Evolutionary conservation across 1,284 basidiomycete species (phyloP), one percentile per base, ranked within the genome.

Genomic region (Melampsora larici-populina): DNA sequence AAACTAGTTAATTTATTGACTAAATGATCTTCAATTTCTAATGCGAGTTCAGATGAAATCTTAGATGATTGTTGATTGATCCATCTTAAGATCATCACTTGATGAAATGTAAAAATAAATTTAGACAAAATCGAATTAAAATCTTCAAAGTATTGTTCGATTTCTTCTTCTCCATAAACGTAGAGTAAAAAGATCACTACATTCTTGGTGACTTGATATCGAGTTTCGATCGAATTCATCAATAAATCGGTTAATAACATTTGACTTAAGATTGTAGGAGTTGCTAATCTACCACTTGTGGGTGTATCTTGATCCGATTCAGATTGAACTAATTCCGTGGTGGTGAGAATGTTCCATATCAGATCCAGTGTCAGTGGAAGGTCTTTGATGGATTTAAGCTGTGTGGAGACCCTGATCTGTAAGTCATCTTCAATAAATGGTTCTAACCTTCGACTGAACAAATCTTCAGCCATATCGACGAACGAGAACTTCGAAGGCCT

Each of bases 131-230:
- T 63, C 24, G 31, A n/a, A n/a, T 31, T 31, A 36, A 78, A 71
- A n/a, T 64, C 62, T 46, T 15, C 13, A 9, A 66, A 66, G 15
- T 49, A n/a, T 46, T 64, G 17, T 21, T 48, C 55, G 6, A 55
- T 15, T 24, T 29, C 33, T 31, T 63, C 58, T 36, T 81, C 72
- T 43, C 79, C 79, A 64, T 83, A 81, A 33, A 83, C 77, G 78
- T 83, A 84, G 17, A 86, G 78, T 4, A 83, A 78, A 11, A 85
- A 80, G 0, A 85, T 79, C 3, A 85, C 80, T 26, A 84, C 70
- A 18, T 83, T 81, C n/a, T 82, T 79, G 4, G 83, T 81, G 26
- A 85, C 79, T 8, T 78, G 75, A 72, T 83, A 84, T 7, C 85
- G 82, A 8, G 81, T 80, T 6, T 80, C 78, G 49, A 85, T 79